Base-by-base conservation (phyloP, 257 asterid species). In the Rauvolfia tetraphylla region DNA sequence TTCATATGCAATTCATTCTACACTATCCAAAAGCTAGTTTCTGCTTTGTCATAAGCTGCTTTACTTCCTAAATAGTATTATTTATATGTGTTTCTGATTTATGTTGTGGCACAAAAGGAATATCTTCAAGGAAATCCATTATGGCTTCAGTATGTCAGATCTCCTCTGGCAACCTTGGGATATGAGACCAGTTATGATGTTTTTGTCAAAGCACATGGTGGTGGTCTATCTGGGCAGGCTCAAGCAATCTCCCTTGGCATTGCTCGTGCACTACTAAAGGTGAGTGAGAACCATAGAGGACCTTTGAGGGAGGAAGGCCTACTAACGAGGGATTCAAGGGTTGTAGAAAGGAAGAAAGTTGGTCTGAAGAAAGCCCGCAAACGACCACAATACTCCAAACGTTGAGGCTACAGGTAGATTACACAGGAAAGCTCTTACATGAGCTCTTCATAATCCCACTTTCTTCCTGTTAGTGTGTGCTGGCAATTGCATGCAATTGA, bases 361-460 rank as follows among this genome's bases (percentile, higher is more conserved):
- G 99, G 99, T 72, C 85, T 95, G 25, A 88, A 81, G 89, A 95
- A 95, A 82, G 99, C 99, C 58, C 88, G 99, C 34, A 95, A 95
- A 85, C 92, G 92, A 82, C 99, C 99, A 51, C 99, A 95, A 46
- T 95, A n/a, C 87, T 93, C 99, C 49, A 93, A 95, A 82, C 99
- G 99, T 90, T 95, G 77, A 89, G 91, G 89, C 51, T 67, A 36
- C 72, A 38, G 74, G 83, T 63, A 79, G 76, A 9, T 59, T 75
- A 15, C 53, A 10, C 14, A 1, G 13, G 51, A 31, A 25, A 48
- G 77, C 33, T 65, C 29, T 65, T 69, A 13, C 70, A 13, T 29
- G 20, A 73, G 38, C 76, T 68, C 76, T 68, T 3, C 20, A 18
- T 2, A 41, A 23, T 29, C 1, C 12, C 25, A 61, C 41, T 68